phyloP scores from a whole-genome alignment of 2,329 filamentous ascomycete genomes.

The Nothophoma quercina region DNA sequence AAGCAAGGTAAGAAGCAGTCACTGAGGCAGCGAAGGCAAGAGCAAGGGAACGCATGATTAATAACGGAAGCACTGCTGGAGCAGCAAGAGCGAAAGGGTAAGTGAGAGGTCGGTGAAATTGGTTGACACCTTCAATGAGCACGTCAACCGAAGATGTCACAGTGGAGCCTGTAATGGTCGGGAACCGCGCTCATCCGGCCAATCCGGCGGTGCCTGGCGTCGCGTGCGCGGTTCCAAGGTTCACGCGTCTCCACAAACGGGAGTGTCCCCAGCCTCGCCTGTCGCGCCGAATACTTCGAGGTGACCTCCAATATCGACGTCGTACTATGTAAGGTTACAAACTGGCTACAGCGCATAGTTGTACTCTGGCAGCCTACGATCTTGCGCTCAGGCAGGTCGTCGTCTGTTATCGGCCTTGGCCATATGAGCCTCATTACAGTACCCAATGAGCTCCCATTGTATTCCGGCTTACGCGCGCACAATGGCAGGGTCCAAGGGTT shows the following conservation, averaged over 20 bases:
- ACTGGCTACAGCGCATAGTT: too few species aligned
- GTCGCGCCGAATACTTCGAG: not conserved
- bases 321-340: too few species aligned
- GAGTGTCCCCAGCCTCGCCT: not conserved
- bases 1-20: constrained; percentile 30
- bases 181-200: constrained; percentile 27
- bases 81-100: not conserved
- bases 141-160: constrained; percentile 31
- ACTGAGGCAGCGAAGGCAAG: constrained; percentile 23
- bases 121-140: constrained; percentile 15
- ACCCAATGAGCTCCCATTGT: too few species aligned
- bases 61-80: too few species aligned
- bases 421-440: too few species aligned
- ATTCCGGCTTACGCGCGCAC: too few species aligned
- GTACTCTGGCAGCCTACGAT: too few species aligned
- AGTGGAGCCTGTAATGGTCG: constrained; percentile 23
- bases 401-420: too few species aligned
- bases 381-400: too few species aligned
- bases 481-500: too few species aligned
- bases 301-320: not conserved
- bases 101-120: not conserved
- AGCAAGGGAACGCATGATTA: constrained; percentile 32
- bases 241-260: too few species aligned
- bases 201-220: constrained; percentile 19
- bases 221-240: constrained; percentile 12